phyloP scores from a whole-genome alignment of 1,284 basidiomycete species.

The Rhodotorula sp. region DNA sequence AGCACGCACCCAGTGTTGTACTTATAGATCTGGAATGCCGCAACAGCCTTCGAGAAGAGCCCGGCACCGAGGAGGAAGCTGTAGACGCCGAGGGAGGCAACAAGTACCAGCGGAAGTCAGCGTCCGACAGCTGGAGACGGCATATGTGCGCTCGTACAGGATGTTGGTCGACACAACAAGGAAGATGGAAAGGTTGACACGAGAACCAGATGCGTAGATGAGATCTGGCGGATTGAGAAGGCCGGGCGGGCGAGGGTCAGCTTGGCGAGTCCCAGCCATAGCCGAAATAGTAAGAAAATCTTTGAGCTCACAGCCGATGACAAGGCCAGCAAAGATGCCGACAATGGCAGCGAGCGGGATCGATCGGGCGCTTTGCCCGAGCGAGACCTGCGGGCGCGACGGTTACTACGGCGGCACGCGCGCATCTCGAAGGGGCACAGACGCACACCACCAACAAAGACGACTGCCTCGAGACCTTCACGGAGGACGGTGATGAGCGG shows the following conservation, averaged over 20 bases:
- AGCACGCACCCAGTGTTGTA: constrained; percentile 60
- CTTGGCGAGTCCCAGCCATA: constrained; percentile 47
- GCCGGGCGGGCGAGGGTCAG: background rate
- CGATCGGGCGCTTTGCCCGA: constrained; percentile 72
- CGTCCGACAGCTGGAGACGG: background rate
- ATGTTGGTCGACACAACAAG: constrained; percentile 84
- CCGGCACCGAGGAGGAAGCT: constrained; percentile 83
- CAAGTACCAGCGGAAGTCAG: background rate
- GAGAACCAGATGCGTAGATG: constrained; percentile 57
- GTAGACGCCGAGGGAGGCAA: too few species aligned
- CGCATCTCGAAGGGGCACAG: too few species aligned
- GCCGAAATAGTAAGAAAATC: constrained; percentile 50
- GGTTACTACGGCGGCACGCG: background rate
- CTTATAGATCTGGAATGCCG: constrained; percentile 67
- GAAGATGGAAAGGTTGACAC: constrained; percentile 67
- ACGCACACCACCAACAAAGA: constrained; percentile 83
- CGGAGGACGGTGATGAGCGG: constrained; percentile 86
- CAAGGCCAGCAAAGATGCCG: constrained; percentile 72
- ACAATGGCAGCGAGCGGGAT: constrained; percentile 87
- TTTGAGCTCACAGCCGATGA: constrained; percentile 58
- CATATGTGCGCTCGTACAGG: constrained; percentile 50
- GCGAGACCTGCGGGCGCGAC: constrained; percentile 60
- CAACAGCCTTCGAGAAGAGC: constrained; percentile 72
- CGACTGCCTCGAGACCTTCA: constrained; percentile 88
- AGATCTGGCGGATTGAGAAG: constrained; percentile 22